Percentiles rank a stretch among this genome's conserved stretches.
Evolutionary conservation across 306 rosid genomes (phyloP).

Genomic region (Elaeagnus macrophylla): DNA sequence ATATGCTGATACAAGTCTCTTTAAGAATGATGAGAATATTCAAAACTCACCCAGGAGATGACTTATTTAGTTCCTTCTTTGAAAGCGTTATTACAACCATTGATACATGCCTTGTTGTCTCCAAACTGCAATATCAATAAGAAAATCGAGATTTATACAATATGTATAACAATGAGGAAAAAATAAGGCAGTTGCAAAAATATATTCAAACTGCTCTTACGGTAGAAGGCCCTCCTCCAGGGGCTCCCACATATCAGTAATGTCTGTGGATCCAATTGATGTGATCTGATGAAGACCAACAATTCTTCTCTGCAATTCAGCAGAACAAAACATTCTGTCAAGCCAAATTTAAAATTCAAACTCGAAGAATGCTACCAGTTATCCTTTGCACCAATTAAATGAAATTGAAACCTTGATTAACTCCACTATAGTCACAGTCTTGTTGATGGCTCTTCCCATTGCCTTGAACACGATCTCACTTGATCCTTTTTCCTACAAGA

Average conservation of each 20-base stretch:
- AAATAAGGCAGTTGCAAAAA: not conserved
- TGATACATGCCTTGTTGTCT: conserved; percentile 27
- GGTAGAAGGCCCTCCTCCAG: conserved; percentile 25
- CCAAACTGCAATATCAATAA: conserved; percentile 13
- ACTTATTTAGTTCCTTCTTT: conserved; percentile 19
- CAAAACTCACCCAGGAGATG: conserved; percentile 17
- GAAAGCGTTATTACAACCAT: conserved; percentile 18
- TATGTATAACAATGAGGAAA: not conserved
- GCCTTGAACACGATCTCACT: conserved; percentile 80
- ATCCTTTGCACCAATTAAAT: too few relatives aligned
- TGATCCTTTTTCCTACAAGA: conserved; percentile 49
- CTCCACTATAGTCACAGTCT: conserved; percentile 69
- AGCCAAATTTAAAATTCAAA: too few relatives aligned
- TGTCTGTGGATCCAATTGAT: conserved; percentile 20
- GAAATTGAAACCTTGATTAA: conserved; percentile 48
- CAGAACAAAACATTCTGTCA: not conserved
- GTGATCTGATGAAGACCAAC: conserved; percentile 22
- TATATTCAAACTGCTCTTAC: conserved; percentile 2
- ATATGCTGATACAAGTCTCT: not conserved
- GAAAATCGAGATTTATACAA: not conserved
- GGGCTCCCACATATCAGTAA: conserved; percentile 25
- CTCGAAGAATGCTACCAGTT: too few relatives aligned
- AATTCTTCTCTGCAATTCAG: conserved; percentile 13
- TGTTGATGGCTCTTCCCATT: conserved; percentile 83
- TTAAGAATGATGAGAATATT: not conserved